A percentile compares a stretch with the other conserved stretches of the same genome.
phyloP scores from a whole-genome alignment of 2,329 filamentous ascomycete genomes.

The Grosmannia serpens region DNA sequence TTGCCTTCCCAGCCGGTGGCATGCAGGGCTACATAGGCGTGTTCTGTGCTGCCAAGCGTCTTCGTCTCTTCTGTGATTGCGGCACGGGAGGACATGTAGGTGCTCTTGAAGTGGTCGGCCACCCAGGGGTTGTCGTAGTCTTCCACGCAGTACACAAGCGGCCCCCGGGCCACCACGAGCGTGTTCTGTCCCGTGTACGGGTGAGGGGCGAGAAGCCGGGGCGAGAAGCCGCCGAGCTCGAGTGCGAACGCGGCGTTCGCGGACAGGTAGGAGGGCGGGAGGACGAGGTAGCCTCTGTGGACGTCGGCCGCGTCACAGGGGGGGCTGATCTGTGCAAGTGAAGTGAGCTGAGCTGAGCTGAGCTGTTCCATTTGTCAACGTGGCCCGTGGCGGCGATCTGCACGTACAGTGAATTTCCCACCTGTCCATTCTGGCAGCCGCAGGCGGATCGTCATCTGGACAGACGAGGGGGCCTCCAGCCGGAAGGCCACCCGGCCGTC shows the following conservation, averaged over 20 bases:
- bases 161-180: conserved; percentile 41
- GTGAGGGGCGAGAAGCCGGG: conserved; percentile 39
- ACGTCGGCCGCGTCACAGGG: conserved; percentile 19
- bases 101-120: conserved; percentile 39
- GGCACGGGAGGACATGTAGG: conserved; percentile 17
- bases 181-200: conserved; percentile 45
- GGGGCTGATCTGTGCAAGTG: not conserved
- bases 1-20: conserved; percentile 11
- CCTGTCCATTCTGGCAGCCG: conserved; percentile 43
- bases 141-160: conserved; percentile 49
- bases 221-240: conserved; percentile 30
- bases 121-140: conserved; percentile 47
- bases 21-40: conserved; percentile 18
- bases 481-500: conserved; percentile 37
- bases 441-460: conserved; percentile 31
- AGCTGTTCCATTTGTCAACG: too few relatives aligned
- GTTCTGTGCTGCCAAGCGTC: conserved; percentile 13
- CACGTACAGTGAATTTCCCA: conserved; percentile 19
- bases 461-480: conserved; percentile 20
- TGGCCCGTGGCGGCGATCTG: not conserved
- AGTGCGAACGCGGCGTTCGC: conserved; percentile 31
- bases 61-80: conserved; percentile 12
- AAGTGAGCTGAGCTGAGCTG: too few relatives aligned
- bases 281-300: conserved; percentile 36
- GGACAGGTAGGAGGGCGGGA: conserved; percentile 28